phyloP scores from a whole-genome alignment of 2,329 filamentous ascomycete species.

The Xenoacremonium recifei region DNA sequence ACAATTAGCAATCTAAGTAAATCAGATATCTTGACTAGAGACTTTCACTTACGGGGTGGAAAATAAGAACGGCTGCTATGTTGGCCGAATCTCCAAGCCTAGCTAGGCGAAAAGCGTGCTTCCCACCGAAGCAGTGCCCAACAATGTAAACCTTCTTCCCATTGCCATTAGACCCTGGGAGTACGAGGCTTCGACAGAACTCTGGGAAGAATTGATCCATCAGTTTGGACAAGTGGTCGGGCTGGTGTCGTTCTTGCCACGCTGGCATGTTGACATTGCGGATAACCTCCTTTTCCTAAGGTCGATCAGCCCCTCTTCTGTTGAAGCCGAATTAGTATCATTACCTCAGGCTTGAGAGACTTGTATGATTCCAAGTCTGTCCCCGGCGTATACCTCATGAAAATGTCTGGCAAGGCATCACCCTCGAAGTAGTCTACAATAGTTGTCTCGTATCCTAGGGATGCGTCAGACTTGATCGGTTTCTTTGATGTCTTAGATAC shows the following conservation, averaged over 20 bases:
- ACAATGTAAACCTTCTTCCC: neutral
- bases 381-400: neutral
- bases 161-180: neutral
- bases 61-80: neutral
- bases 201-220: neutral
- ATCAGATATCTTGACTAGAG: too few relatives aligned
- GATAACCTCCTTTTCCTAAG: neutral
- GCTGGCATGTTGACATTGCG: neutral
- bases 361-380: neutral
- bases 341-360: neutral
- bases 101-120: neutral
- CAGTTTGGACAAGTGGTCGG: neutral
- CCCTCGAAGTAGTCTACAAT: neutral
- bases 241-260: neutral
- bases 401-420: neutral
- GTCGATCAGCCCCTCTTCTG: neutral
- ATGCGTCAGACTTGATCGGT: too few relatives aligned
- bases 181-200: neutral
- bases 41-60: neutral
- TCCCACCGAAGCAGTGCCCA: neutral
- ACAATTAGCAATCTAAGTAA: too few relatives aligned
- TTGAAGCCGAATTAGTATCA: neutral
- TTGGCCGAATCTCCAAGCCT: neutral
- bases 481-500: too few relatives aligned
- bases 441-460: neutral